Base-by-base conservation (phyloP, 2,329 filamentous ascomycete species). In the Ophiostoma pallidulum region DNA sequence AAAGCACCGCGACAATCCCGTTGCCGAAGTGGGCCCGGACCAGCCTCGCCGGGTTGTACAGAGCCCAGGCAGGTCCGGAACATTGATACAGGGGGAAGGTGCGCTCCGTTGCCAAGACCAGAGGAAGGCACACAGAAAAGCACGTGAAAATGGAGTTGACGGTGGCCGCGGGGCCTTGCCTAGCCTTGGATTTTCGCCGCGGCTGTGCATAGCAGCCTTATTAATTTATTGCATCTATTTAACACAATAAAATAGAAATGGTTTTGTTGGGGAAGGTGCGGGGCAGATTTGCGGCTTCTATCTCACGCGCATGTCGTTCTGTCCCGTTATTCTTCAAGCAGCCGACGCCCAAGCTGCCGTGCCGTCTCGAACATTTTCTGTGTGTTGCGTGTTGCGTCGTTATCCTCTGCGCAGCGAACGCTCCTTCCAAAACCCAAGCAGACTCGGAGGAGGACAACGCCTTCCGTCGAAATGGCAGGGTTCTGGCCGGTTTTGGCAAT, bases 231-330 rank as follows among this genome's bases (percentile, higher is more conserved):
- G n/a, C n/a, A n/a, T n/a, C n/a, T n/a, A n/a, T n/a, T n/a, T n/a
- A n/a, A n/a, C n/a, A n/a, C n/a, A n/a, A n/a, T n/a, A n/a, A n/a
- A n/a, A n/a, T n/a, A n/a, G n/a, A n/a, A n/a, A n/a, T n/a, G 37
- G 24, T 45, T 47, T 47, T 47, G 48, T 47, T 49, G 50, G 46
- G 49, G 46, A 46, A 29, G 31, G 41, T 47, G 49, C 45, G 49
- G 49, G 45, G 45, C 49, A 42, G 26, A 16, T 37, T 37, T 45
- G 36, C 22, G n/a, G n/a, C n/a, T n/a, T n/a, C 28, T 14, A 24
- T 26, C 41, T 41, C 33, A 20, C 35, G 31, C 4, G 22, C 22
- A 44, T n/a, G 20, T 20, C 41, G 26, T 18, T n/a, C 31, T 19
- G 20, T 5, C 24, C 24, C 10, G 24, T 28, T 10, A 10, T 28